Evolutionary conservation across 805 yeast species (phyloP).

Genomic region (Lachancea dasiensis): DNA sequence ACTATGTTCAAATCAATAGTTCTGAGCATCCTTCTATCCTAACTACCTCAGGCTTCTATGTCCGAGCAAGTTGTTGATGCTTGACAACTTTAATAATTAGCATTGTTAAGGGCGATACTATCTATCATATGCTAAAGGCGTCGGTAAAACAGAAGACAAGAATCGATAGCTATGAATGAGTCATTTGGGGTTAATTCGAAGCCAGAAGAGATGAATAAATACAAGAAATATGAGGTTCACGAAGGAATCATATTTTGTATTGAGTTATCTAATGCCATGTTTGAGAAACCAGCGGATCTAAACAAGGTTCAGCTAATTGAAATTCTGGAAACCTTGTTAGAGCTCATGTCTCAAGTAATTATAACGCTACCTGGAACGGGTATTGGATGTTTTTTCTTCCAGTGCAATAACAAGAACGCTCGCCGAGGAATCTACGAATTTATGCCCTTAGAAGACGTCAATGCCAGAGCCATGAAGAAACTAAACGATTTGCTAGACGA

Average conservation of each 20-base stretch:
- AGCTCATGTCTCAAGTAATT: conserved; percentile 60
- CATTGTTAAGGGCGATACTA: too few species aligned
- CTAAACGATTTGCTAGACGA: conserved; percentile 49
- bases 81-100: too few species aligned
- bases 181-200: not conserved
- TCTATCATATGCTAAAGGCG: too few species aligned
- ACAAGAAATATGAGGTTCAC: conserved; percentile 39
- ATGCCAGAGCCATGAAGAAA: conserved; percentile 50
- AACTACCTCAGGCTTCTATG: too few species aligned
- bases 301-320: conserved; percentile 42
- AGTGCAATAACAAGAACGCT: conserved; percentile 36
- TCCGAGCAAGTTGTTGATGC: too few species aligned
- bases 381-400: conserved; percentile 64
- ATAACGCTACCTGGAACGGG: conserved; percentile 64
- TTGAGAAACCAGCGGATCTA: conserved; percentile 31
- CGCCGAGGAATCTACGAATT: conserved; percentile 44
- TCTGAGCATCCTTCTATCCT: conserved; percentile 5
- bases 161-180: not conserved
- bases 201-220: conserved; percentile 3
- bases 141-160: not conserved
- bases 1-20: conserved; percentile 25
- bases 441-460: conserved; percentile 49
- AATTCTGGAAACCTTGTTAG: conserved; percentile 51
- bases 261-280: conserved; percentile 47
- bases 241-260: conserved; percentile 62